Conservation (phyloP, 805 yeast species). For the Debaryomyces hansenii region DNA sequence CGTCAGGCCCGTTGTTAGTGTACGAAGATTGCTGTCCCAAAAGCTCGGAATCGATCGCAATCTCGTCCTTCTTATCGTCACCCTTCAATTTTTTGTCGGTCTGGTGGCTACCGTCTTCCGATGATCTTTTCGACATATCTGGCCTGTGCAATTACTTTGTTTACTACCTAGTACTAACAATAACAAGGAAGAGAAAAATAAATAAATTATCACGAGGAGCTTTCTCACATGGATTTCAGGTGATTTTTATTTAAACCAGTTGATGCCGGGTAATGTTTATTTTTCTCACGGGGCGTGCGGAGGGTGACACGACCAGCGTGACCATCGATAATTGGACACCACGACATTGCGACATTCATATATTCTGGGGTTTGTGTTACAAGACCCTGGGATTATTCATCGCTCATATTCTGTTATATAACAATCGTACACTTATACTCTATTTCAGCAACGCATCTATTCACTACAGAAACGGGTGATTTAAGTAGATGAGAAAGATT, state of each 20-base stretch:
- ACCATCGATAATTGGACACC: too few species aligned
- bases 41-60: slow-evolving; percentile 43
- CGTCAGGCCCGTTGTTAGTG: slow-evolving; percentile 15
- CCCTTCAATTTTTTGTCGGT: slow-evolving; percentile 15
- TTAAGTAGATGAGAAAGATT: too few species aligned
- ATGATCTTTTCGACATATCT: slow-evolving; percentile 23
- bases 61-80: slow-evolving; percentile 14
- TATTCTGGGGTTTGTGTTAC: too few species aligned
- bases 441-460: too few species aligned
- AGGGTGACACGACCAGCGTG: too few species aligned
- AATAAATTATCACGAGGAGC: slow-evolving; percentile 23
- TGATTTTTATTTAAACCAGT: slow-evolving; percentile 16
- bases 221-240: slow-evolving; percentile 30
- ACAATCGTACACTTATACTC: too few species aligned
- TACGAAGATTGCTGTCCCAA: slow-evolving; percentile 41
- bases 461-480: too few species aligned
- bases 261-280: slow-evolving; percentile 17
- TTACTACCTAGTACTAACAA: neutral
- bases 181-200: slow-evolving; percentile 5
- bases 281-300: neutral
- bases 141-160: neutral
- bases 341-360: too few species aligned
- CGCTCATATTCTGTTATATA: too few species aligned
- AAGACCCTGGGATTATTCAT: too few species aligned
- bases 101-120: slow-evolving; percentile 10